These are phyloP conservation scores for Epichloe coenophiala DNA, from an alignment of 2,329 filamentous ascomycete species.

Conservation along the genomic window DNA sequence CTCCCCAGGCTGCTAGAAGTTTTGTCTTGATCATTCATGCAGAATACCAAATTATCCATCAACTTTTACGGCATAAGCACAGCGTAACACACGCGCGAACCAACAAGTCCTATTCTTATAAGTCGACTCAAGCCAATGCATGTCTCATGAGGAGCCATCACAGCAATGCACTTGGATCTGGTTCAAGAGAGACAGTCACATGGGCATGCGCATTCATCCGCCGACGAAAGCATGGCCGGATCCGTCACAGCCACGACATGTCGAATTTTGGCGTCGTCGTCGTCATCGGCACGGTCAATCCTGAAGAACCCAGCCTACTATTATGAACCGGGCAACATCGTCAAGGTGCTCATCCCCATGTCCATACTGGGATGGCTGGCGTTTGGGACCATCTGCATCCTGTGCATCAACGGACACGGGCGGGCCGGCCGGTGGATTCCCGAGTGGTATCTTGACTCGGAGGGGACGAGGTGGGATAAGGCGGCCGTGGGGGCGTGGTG, in stretches of 20 bases:
- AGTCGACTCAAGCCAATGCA: not conserved
- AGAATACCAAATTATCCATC: not conserved
- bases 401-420: constrained; percentile 18
- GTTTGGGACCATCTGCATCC: constrained; percentile 18
- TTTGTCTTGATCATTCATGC: not conserved
- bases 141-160: not conserved
- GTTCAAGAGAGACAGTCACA: not conserved
- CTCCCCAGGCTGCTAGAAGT: not conserved
- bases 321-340: not conserved
- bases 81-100: too few relatives aligned
- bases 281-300: not conserved
- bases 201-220: too few relatives aligned
- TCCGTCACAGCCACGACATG: not conserved
- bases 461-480: constrained; percentile 10
- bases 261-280: not conserved
- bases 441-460: constrained; percentile 20
- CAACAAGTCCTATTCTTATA: too few relatives aligned
- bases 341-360: constrained; percentile 11
- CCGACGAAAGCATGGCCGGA: not conserved
- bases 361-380: constrained; percentile 16
- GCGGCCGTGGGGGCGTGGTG: constrained; percentile 16
- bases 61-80: not conserved
- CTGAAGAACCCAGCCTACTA: not conserved
- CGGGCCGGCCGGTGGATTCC: constrained; percentile 19
- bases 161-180: not conserved